Conservation (phyloP, 768 basidiomycete genomes). For the Kwoniella heveanensis region DNA sequence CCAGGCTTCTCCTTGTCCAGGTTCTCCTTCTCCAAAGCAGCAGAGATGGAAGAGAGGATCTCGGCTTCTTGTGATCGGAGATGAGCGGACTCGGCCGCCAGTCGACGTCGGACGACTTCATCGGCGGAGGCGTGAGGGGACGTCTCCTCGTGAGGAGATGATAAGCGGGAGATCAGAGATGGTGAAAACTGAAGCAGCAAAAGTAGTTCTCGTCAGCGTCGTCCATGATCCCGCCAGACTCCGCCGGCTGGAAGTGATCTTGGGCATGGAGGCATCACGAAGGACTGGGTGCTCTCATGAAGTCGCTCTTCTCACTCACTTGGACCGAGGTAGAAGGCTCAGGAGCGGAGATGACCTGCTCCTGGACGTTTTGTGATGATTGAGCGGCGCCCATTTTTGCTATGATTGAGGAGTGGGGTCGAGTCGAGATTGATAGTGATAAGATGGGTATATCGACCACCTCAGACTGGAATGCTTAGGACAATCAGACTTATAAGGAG, state of each 20-base stretch:
- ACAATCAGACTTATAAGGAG: too few relatives aligned
- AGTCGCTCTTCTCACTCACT: conserved; percentile 33
- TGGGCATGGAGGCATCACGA: too few relatives aligned
- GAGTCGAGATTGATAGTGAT: neutral
- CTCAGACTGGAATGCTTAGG: too few relatives aligned
- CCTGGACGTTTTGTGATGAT: conserved; percentile 41
- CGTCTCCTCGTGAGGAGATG: conserved; percentile 35
- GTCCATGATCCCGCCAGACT: too few relatives aligned
- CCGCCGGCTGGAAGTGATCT: too few relatives aligned
- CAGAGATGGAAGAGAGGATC: conserved; percentile 50
- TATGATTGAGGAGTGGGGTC: too few relatives aligned
- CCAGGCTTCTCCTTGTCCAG: conserved; percentile 53
- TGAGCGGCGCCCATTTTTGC: conserved; percentile 50
- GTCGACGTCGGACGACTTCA: conserved; percentile 45
- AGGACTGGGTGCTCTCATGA: too few relatives aligned
- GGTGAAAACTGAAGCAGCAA: conserved; percentile 52
- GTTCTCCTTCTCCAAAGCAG: conserved; percentile 57
- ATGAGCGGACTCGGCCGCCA: conserved; percentile 52
- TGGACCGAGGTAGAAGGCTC: conserved; percentile 50
- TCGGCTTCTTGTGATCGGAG: conserved; percentile 52
- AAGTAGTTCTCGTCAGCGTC: neutral
- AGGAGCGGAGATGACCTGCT: conserved; percentile 51
- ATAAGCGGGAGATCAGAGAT: conserved; percentile 52
- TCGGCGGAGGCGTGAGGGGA: conserved; percentile 29
- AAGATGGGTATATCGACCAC: too few relatives aligned